Base-by-base conservation (phyloP, 2,329 filamentous ascomycete species). In the Fusarium nisikadoi region DNA sequence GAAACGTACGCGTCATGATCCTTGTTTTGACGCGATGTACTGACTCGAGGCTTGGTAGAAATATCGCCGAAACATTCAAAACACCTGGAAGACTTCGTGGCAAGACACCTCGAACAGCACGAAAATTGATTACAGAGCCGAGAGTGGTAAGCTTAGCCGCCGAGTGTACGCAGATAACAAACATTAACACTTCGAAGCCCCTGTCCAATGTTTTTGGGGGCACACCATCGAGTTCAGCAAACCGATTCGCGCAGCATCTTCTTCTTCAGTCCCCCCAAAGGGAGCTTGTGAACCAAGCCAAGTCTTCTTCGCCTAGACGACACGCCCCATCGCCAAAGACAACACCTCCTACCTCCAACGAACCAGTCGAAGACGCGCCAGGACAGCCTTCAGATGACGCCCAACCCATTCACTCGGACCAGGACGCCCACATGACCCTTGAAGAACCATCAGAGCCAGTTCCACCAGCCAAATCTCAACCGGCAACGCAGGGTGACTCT, bases 61-160 rank as follows among this genome's bases (percentile, higher is more conserved):
- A 95, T 80, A 91, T 98, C 67, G 89, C 94, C 71, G 95, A 98
- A 77, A 91, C 97, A n/a, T 98, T 98, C 85, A 99, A 98, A 80
- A 96, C 94, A 41, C 94, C 94, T 7, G 93, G 93, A 62, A 95
- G 94, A 80, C 83, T 96, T 79, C 91, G 93, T 72, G 93, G 92
- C 61, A 95, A 94, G 84, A 95, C 93, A 33, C 93, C 93, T 45
- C 88, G 92, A 68, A 94, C 93, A 23, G 85, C 84, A 38, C 88
- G 90, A 62, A 94, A 92, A 79, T 82, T 82, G 53, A 86, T 87
- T 76, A 82, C 82, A 31, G 90, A 92, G 79, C 81, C 85, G 36
- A 88, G 93, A 76, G 88, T 90, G 70, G 92, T 94, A 85, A 82
- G 90, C 83, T 74, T 69, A 58, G 62, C 53, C 46, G 68, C 16